Evolutionary conservation across 495 filamentous ascomycete genomes (phyloP), one percentile per base, ranked within the genome.

Genomic region (Trichoderma gamsii): DNA sequence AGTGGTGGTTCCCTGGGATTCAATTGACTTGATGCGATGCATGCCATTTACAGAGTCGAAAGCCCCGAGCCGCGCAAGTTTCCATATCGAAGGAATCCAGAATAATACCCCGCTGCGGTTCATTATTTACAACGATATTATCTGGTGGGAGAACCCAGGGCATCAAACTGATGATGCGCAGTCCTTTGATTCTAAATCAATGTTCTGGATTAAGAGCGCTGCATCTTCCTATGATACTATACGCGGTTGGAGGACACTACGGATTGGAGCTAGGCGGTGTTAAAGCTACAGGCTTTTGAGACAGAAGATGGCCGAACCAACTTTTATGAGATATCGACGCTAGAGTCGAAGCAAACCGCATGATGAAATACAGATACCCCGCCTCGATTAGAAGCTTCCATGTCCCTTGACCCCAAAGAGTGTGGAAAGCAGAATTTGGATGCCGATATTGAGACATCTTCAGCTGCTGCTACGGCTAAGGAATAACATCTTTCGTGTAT

Each of bases 361-460:
- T 52, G 21, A 52, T 52, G n/a, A 52, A 52, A 52, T 18, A 52
- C 49, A 52, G 49, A 52, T 52, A 52, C 49, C 49, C 49, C 49
- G 7, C 3, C 0, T 52, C 7, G 49, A 52, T 25, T 7, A 52
- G 49, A 52, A 11, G 4, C 49, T 25, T n/a, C 49, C n/a, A 52
- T 18, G 16, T 21, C 21, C 21, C 49, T 11, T 21, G n/a, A 4
- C 9, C 21, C 9, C n/a, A 52, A 52, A 49, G 9, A 38, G 35
- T 9, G 5, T 9, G 35, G 0, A 38, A 7, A 5, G 8, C 8
- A 9, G 49, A 21, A 23, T 7, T 11, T 21, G 8, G 21, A 52
- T 2, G 49, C 49, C n/a, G 21, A 52, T 52, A 3, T 11, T 21
- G 49, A 8, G 3, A 11, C 8, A 7, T 21, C 9, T 3, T 52